Evolutionary conservation across 345 rosid species (phyloP).

Genomic region (Eucalyptus cladocalyx): DNA sequence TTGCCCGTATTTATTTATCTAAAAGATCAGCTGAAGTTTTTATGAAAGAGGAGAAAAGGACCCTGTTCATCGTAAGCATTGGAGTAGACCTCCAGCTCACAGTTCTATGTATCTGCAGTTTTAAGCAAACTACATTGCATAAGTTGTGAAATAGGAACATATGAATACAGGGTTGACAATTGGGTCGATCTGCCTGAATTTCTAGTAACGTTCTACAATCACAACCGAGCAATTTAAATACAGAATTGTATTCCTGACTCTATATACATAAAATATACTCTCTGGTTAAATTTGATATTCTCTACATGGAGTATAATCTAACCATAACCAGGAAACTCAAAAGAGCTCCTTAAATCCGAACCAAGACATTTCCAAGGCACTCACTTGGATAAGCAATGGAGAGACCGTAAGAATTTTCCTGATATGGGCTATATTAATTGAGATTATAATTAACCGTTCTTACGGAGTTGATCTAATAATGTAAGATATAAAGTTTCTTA

Average conservation of each 20-base stretch:
- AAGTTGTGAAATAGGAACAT: neutral
- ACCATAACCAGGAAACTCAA: neutral
- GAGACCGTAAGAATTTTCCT: too few species aligned
- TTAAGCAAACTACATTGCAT: neutral
- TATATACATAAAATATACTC: neutral
- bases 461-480: too few species aligned
- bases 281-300: neutral
- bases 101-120: neutral
- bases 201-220: neutral
- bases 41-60: neutral
- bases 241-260: neutral
- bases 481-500: too few species aligned
- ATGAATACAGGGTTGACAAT: neutral
- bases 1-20: neutral
- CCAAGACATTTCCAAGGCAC: neutral
- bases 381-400: too few species aligned
- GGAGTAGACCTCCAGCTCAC: neutral
- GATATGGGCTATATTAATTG: too few species aligned
- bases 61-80: neutral
- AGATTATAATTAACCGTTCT: too few species aligned
- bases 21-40: neutral
- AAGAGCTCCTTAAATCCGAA: neutral
- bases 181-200: neutral
- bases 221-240: neutral
- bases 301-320: neutral